Evolutionary conservation across 75 land plant species (phyloP).

Genomic region (Isoetes taiwanensis): DNA sequence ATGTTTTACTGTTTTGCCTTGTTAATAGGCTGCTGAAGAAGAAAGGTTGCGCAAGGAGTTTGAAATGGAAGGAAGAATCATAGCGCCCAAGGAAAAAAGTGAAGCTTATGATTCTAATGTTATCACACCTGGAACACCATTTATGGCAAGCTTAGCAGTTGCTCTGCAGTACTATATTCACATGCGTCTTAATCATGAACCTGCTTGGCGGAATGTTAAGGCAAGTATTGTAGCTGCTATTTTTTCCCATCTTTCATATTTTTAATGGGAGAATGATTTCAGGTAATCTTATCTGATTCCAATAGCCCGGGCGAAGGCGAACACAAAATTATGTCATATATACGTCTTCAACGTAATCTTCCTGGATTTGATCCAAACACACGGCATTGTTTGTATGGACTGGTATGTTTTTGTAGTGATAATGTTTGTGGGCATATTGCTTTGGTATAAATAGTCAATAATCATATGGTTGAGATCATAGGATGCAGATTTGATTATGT

Average conservation of each 20-base stretch:
- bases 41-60: conserved; percentile 54
- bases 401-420: no score
- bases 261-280: neutral
- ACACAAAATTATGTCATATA: conserved; percentile 82
- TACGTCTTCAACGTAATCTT: conserved; percentile 77
- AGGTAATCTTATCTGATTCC: conserved; percentile 90
- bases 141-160: conserved; percentile 65
- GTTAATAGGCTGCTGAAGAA: conserved; percentile 59
- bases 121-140: conserved; percentile 80
- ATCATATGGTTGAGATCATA: conserved; percentile 9
- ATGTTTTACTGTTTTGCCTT: no score
- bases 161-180: conserved; percentile 79
- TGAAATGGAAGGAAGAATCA: conserved; percentile 59
- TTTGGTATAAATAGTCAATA: neutral
- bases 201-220: conserved; percentile 75
- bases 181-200: conserved; percentile 65
- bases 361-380: conserved; percentile 85
- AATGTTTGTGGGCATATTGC: no score
- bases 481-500: conserved; percentile 99
- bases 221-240: conserved; percentile 11
- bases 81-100: conserved; percentile 51
- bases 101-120: conserved; percentile 75
- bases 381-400: conserved; percentile 78
- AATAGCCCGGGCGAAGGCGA: conserved; percentile 96
- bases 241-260: neutral